Evolutionary conservation across 129 eudicot genomes (phyloP), one percentile per base, ranked within the genome.

Genomic region (Tagetes patula): DNA sequence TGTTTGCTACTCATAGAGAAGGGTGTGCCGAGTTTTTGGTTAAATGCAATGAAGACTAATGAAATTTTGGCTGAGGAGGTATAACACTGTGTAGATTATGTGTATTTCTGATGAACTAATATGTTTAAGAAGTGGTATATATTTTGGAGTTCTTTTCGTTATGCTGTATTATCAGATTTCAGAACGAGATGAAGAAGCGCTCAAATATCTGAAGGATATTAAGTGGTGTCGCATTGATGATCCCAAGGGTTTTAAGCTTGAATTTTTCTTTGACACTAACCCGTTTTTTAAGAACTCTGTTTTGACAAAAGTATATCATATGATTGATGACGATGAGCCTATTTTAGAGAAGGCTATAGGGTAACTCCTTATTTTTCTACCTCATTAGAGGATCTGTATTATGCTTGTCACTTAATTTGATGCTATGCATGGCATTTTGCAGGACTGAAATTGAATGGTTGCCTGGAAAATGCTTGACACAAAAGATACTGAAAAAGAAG

Each of bases 241-340:
- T 39, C 94, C 91, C 60, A 89, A 89, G 94, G 97, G 97, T 65
- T 92, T 92, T 74, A 88, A 85, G 89, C 94, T 92, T 12, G 94
- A 92, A 72, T 92, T 92, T 77, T 82, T 77, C 75, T 92, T 92
- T 68, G 86, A 86, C 61, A 64, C 87, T 30, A 92, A 92, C 70
- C 97, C 96, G 3, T 92, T 81, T 55, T 89, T 92, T 73, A 88
- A 89, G 80, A 92, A 92, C 66, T 60, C 96, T n/a, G 86, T 89
- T 33, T 77, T 92, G 78, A 88, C 97, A 2, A 92, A 92, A 80
- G 84, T 85, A 8, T 92, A 92, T 70, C 93, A 92, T 83, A 89
- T 92, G 97, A 82, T 92, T 82, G 97, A 92, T 80, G 97, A 92
- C 4, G 89, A 92, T 73, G 97, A 92, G 39, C 97, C 97, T 45